Conservation (phyloP, 495 filamentous ascomycete species). For the Penicillium mononematosum region DNA sequence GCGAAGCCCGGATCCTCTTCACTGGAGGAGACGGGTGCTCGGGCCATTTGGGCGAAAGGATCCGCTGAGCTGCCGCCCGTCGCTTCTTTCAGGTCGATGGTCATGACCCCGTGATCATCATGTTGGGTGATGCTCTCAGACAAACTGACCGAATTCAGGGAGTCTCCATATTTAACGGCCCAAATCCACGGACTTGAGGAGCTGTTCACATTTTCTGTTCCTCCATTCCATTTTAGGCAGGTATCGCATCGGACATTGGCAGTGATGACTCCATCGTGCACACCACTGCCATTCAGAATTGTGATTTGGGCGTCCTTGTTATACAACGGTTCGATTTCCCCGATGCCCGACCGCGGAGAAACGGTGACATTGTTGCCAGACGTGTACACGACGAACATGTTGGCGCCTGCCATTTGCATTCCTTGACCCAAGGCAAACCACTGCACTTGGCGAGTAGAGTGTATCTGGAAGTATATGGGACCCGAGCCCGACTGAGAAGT, state of each 20-base stretch:
- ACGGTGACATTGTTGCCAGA: conserved; percentile 61
- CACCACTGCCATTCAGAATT: conserved; percentile 61
- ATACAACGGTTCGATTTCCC: conserved; percentile 52
- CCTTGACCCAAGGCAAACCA: conserved; percentile 72
- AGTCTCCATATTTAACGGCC: conserved; percentile 56
- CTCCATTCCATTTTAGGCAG: conserved; percentile 57
- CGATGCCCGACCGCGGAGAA: conserved; percentile 57
- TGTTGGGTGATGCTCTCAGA: conserved; percentile 58
- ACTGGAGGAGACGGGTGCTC: background rate
- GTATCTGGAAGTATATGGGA: conserved; percentile 63
- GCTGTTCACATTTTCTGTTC: conserved; percentile 43
- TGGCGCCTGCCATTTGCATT: conserved; percentile 57
- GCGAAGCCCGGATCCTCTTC: background rate
- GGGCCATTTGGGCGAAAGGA: conserved; percentile 47
- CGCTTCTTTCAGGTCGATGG: conserved; percentile 20
- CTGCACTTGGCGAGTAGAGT: conserved; percentile 54
- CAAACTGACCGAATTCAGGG: conserved; percentile 53
- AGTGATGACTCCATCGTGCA: conserved; percentile 52
- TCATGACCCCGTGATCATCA: conserved; percentile 31
- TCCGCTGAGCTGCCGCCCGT: conserved; percentile 50
- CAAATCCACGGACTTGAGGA: conserved; percentile 62
- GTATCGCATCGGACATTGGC: conserved; percentile 63
- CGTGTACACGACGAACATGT: conserved; percentile 69
- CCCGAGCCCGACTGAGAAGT: conserved; percentile 32
- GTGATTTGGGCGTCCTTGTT: conserved; percentile 50